Evolutionary conservation across 2,329 filamentous ascomycete genomes (phyloP), one percentile per base, ranked within the genome.

Genomic region (Didymella keratinophila): DNA sequence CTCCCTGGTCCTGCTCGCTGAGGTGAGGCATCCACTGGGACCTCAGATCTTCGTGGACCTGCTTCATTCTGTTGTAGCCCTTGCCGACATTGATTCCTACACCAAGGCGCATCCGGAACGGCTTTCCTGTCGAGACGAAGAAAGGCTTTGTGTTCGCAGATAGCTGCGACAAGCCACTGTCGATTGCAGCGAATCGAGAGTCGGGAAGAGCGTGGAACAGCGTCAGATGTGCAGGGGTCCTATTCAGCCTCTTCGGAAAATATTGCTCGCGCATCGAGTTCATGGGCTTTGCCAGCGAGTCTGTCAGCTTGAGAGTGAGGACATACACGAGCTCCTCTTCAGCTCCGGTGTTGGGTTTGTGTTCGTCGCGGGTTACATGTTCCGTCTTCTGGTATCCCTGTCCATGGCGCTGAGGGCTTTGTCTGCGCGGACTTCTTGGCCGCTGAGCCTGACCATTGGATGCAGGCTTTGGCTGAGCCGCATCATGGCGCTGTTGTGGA

Each of bases 161-260:
- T 1, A 78, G 55, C 16, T 69, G 61, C 9, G 70, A 62, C 11
- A 81, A 58, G 2, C 65, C 64, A 7, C 71, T 70, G 11, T 78
- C 69, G 14, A 81, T 74, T 25, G 59, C 58, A 34, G 65, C 61
- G 16, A 80, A 65, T 47, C 75, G 74, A 37, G 76, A 79, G 43
- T 72, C 74, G 0, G 80, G 79, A 25, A 82, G 70, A 6, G 79
- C 79, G 60, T 81, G 79, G 64, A 81, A 81, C 3, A 81, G 71
- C 1, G 79, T 81, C 18, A 82, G 61, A 58, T 82, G 79, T 5
- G 79, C 79, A 2, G 74, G 75, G 1, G 77, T 76, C 37, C 76
- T 76, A 62, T 81, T 81, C 56, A 80, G 64, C 10, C 71, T 69
- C n/a, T 66, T 68, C 0, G 79, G 79, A 47, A 81, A 82, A 65